A percentile compares a stretch with the other conserved stretches of the same genome.
Evolutionary conservation across 2,329 filamentous ascomycete genomes (phyloP).

Genomic region (Penicillium sp.): DNA sequence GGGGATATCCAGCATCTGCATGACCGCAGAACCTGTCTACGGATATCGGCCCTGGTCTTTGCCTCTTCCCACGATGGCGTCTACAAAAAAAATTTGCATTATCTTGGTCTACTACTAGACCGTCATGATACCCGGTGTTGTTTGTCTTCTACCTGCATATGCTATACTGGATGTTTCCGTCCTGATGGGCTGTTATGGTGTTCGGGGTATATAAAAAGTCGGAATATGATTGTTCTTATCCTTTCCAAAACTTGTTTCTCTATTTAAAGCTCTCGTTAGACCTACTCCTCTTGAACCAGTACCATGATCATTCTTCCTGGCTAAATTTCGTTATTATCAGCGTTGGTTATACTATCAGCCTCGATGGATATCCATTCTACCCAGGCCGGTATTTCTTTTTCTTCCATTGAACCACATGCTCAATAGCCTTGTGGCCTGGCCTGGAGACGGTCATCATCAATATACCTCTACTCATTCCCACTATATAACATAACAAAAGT

Average conservation of each 20-base stretch:
- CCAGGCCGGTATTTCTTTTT: no score
- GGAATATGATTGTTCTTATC: conserved; percentile 1
- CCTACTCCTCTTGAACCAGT: neutral
- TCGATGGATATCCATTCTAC: no score
- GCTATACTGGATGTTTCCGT: conserved; percentile 7
- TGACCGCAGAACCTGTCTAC: neutral
- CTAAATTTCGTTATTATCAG: neutral
- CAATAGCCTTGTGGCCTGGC: no score
- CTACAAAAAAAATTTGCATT: conserved; percentile 12
- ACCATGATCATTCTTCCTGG: neutral
- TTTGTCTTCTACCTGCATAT: conserved; percentile 14
- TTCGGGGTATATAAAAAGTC: conserved; percentile 16
- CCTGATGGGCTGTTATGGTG: conserved; percentile 5
- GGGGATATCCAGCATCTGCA: neutral
- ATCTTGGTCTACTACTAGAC: conserved; percentile 11
- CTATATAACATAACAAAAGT: no score
- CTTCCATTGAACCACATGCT: no score
- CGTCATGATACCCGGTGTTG: conserved; percentile 16
- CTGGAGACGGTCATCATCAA: no score
- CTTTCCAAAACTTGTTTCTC: neutral
- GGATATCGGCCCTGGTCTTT: neutral
- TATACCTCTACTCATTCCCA: no score
- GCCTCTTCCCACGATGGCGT: neutral
- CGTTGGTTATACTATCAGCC: neutral
- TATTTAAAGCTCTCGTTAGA: neutral